Percentiles rank a stretch among this genome's conserved stretches.
Evolutionary conservation across 768 basidiomycete genomes (phyloP).

Genomic region (Stropharia rugosoannulata): DNA sequence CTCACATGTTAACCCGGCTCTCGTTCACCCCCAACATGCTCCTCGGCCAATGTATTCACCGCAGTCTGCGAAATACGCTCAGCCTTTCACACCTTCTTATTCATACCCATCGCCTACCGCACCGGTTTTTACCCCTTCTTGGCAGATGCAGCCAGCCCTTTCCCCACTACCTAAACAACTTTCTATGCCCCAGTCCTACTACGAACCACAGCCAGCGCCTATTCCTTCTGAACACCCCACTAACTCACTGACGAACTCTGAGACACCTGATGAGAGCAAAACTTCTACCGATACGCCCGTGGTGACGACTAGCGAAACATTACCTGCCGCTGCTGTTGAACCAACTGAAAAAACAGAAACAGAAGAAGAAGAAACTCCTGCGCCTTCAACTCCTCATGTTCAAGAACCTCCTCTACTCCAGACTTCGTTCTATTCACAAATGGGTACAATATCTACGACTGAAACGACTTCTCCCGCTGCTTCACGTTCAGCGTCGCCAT

Average conservation of each 20-base stretch:
- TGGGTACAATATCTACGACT: slow-evolving; percentile 26
- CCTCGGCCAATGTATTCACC: slow-evolving; percentile 27
- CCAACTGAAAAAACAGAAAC: neutral
- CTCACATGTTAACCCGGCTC: slow-evolving; percentile 22
- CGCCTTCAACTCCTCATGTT: slow-evolving; percentile 2
- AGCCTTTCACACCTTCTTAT: slow-evolving; percentile 31
- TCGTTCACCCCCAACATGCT: slow-evolving; percentile 17
- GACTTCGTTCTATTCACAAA: slow-evolving; percentile 22
- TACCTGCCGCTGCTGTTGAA: neutral
- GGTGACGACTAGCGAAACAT: neutral
- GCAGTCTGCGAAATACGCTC: slow-evolving; percentile 28
- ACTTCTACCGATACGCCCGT: neutral
- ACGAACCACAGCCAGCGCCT: slow-evolving; percentile 14
- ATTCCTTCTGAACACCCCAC: slow-evolving; percentile 3
- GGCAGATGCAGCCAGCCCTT: slow-evolving; percentile 37
- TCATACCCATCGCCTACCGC: slow-evolving; percentile 38
- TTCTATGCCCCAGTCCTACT: slow-evolving; percentile 39
- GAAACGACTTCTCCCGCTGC: slow-evolving; percentile 12
- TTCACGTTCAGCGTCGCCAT: slow-evolving; percentile 2
- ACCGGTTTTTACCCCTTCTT: slow-evolving; percentile 37
- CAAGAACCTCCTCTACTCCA: slow-evolving; percentile 7
- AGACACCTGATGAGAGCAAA: neutral
- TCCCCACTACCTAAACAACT: slow-evolving; percentile 68
- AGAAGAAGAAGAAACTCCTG: neutral
- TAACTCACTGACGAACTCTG: slow-evolving; percentile 3